Base-by-base conservation (phyloP, 2,329 filamentous ascomycete species). In the Xylaria sp. region DNA sequence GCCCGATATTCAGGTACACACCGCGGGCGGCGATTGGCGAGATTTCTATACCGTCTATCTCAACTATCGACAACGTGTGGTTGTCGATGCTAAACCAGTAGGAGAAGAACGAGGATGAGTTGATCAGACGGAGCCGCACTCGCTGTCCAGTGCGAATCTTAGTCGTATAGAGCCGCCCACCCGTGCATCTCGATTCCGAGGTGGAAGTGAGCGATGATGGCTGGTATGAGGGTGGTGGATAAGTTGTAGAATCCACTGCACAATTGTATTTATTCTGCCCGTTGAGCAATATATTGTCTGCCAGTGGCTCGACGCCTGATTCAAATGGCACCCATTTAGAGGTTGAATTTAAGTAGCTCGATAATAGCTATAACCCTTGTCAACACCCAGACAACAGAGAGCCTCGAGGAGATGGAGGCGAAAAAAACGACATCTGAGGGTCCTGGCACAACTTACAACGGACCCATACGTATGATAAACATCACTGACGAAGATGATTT, bases 261-360 rank as follows among this genome's bases (percentile, higher is more conserved):
- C 79, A 82, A 67, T 79, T 69, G 60, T 77, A 80, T 0, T 74
- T 74, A 65, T 78, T 74, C 58, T 78, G 77, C 20, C 80, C 80
- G 63, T 82, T 82, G 13, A 82, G 67, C 5, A 82, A 71, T 58
- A 81, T 68, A 58, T 81, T 81, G 61, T 82, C 80, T 1, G 79
- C 73, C 0, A 80, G 76, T 0, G 80, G 81, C 73, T 81, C 80
- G 54, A 81, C 78, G 22, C 80, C 79, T 1, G 77, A 75, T 64
- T 74, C 74, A 22, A 65, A 71, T 7, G 76, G 76, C 2, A 73
- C 75, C 79, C 79, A 81, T 55, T 74, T 69, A 4, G 79, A 76
- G 1, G 76, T 74, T 0, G 80, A 65, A 33, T 72, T 75, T 33
- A 76, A 75, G 67, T 75, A 81, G 68, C 77, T 80, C 22, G 67